These are phyloP conservation scores for Xerocomellus dryophilus DNA, from an alignment of 768 basidiomycete genomes.

Conservation along the genomic window DNA sequence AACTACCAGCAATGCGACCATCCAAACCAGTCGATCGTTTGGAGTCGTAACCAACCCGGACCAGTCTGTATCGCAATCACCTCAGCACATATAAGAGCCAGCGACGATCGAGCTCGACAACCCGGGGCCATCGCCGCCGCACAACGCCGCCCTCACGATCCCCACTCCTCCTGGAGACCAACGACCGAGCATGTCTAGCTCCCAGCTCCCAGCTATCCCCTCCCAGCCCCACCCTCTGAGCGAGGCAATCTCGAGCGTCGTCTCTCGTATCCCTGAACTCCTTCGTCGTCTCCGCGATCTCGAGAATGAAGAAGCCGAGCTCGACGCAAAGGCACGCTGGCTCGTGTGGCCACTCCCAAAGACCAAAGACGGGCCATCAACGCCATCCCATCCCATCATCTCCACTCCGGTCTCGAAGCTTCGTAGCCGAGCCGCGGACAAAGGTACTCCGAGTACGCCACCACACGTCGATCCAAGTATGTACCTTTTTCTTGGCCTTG, in stretches of 20 bases:
- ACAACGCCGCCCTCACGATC: neutral
- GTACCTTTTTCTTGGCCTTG: neutral
- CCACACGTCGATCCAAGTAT: constrained; percentile 11
- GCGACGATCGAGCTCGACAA: neutral
- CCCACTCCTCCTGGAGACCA: neutral
- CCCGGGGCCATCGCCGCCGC: neutral
- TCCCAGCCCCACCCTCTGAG: constrained; percentile 6
- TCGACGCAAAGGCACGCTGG: constrained; percentile 15
- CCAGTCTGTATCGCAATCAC: constrained; percentile 18
- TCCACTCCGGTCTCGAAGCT: constrained; percentile 1
- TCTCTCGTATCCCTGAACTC: constrained; percentile 17
- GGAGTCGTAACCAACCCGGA: neutral
- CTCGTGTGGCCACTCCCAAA: constrained; percentile 5
- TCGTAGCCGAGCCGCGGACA: neutral
- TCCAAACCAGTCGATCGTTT: neutral
- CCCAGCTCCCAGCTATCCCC: neutral
- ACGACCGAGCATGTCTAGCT: constrained; percentile 7
- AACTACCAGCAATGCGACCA: neutral
- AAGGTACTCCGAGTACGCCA: constrained; percentile 1
- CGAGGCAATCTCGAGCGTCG: constrained; percentile 8
- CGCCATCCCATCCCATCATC: neutral
- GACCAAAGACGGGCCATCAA: neutral
- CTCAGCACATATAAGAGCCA: constrained; percentile 11
- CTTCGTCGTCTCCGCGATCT: constrained; percentile 21
- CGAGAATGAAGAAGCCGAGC: constrained; percentile 20